phyloP scores from a whole-genome alignment of 2,329 filamentous ascomycete species.

The Trichoderma cornu-damae region DNA sequence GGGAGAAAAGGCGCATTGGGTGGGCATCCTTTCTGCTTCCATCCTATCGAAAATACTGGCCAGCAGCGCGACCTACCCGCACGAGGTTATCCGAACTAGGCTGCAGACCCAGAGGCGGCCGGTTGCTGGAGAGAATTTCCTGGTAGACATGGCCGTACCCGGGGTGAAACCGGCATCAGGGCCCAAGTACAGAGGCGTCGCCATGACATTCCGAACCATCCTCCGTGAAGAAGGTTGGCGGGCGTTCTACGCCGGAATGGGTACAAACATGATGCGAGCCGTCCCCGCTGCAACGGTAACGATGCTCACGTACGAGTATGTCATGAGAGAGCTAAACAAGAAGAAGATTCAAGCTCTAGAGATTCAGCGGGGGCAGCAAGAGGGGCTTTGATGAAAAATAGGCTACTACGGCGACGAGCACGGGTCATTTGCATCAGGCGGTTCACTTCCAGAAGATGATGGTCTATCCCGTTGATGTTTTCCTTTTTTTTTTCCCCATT shows the following conservation, averaged over 20 bases:
- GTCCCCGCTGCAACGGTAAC: conserved; percentile 95
- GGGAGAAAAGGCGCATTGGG: conserved; percentile 58
- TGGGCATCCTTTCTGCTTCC: conserved; percentile 80
- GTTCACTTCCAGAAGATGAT: not conserved
- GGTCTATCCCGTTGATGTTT: not conserved
- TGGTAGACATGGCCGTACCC: conserved; percentile 35
- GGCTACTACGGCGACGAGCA: too few relatives aligned
- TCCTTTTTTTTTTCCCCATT: too few relatives aligned
- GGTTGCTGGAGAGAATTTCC: conserved; percentile 48
- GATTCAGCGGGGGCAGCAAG: conserved; percentile 26
- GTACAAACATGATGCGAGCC: conserved; percentile 94
- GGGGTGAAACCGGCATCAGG: conserved; percentile 19
- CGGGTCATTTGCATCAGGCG: not conserved
- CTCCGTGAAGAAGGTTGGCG: conserved; percentile 88
- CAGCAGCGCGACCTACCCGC: conserved; percentile 92
- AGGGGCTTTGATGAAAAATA: conserved; percentile 24
- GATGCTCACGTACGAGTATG: conserved; percentile 92
- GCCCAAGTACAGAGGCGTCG: conserved; percentile 68
- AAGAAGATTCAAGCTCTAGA: conserved; percentile 37
- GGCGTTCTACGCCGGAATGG: conserved; percentile 95
- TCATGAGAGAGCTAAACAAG: conserved; percentile 50
- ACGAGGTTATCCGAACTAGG: conserved; percentile 90
- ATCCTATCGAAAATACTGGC: conserved; percentile 92
- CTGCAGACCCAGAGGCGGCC: conserved; percentile 88
- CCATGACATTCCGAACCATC: conserved; percentile 79